These are phyloP conservation scores for Monilinia laxa DNA, from an alignment of 2,329 filamentous ascomycete genomes.

Conservation along the genomic window DNA sequence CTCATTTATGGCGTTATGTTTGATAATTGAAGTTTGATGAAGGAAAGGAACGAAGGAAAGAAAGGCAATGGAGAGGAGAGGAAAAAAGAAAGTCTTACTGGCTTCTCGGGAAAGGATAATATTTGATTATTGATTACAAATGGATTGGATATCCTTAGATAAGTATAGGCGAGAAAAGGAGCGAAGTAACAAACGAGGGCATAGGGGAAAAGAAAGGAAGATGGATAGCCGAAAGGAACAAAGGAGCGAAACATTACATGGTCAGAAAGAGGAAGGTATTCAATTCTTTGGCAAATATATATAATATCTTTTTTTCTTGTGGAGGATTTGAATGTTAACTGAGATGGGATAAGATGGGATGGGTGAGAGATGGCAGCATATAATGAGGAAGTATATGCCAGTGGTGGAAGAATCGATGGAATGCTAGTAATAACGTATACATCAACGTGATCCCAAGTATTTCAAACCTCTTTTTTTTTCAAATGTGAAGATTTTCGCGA, in stretches of 20 bases:
- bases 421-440: too few species aligned
- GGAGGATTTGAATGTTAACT: not conserved
- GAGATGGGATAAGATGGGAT: too few species aligned
- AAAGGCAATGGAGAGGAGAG: not conserved
- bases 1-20: conserved; percentile 5
- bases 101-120: conserved; percentile 11
- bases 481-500: too few species aligned
- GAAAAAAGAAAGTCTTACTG: not conserved
- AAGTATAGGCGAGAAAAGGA: not conserved
- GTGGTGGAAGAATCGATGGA: too few species aligned
- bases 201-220: not conserved
- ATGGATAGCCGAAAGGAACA: not conserved
- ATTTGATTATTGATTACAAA: not conserved
- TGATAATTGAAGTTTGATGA: not conserved
- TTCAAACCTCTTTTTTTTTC: too few species aligned
- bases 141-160: not conserved
- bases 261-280: not conserved
- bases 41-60: not conserved
- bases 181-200: not conserved
- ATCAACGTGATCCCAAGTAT: too few species aligned
- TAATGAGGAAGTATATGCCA: too few species aligned
- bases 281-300: not conserved
- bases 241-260: not conserved
- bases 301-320: not conserved
- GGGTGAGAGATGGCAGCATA: too few species aligned